Percentiles rank a stretch among this genome's conserved stretches.
Evolutionary conservation across 2,329 filamentous ascomycete species (phyloP).

Genomic region (Penicillium aurantiogriseum): DNA sequence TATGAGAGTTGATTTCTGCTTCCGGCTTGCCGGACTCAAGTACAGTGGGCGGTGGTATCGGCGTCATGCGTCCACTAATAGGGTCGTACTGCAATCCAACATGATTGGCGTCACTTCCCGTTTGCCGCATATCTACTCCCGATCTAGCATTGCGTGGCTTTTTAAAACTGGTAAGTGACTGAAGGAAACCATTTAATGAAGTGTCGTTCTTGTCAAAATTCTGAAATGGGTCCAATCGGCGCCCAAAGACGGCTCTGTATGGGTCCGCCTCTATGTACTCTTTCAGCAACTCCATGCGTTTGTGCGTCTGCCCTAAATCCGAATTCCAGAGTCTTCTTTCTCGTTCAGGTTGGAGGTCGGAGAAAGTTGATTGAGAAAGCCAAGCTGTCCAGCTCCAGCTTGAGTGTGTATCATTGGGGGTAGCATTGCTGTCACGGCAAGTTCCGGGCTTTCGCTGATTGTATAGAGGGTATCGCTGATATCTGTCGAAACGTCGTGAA

Average conservation of each 20-base stretch:
- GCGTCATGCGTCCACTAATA: constrained; percentile 44
- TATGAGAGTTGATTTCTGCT: not conserved
- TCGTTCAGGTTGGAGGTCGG: constrained; percentile 6
- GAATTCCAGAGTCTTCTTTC: constrained; percentile 22
- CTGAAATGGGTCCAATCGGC: constrained; percentile 28
- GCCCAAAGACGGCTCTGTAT: constrained; percentile 43
- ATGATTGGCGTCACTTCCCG: constrained; percentile 1
- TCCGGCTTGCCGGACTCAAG: not conserved
- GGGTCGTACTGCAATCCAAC: constrained; percentile 40
- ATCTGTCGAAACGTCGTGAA: constrained; percentile 6
- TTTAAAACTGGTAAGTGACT: constrained; percentile 23
- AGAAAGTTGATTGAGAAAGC: constrained; percentile 13
- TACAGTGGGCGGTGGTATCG: constrained; percentile 7
- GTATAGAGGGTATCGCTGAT: constrained; percentile 10
- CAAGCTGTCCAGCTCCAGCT: constrained; percentile 2
- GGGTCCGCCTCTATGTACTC: constrained; percentile 40
- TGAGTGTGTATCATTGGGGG: constrained; percentile 1
- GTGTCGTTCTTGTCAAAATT: constrained; percentile 21
- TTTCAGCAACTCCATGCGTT: constrained; percentile 39
- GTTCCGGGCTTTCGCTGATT: constrained; percentile 7
- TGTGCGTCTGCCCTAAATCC: constrained; percentile 22
- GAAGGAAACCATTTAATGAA: constrained; percentile 32
- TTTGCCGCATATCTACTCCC: constrained; percentile 5
- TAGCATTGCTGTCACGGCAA: constrained; percentile 6
- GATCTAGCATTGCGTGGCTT: constrained; percentile 6